These are phyloP conservation scores for Alectoria sarmentosa DNA, from an alignment of 495 filamentous ascomycete species.

Conservation along the genomic window DNA sequence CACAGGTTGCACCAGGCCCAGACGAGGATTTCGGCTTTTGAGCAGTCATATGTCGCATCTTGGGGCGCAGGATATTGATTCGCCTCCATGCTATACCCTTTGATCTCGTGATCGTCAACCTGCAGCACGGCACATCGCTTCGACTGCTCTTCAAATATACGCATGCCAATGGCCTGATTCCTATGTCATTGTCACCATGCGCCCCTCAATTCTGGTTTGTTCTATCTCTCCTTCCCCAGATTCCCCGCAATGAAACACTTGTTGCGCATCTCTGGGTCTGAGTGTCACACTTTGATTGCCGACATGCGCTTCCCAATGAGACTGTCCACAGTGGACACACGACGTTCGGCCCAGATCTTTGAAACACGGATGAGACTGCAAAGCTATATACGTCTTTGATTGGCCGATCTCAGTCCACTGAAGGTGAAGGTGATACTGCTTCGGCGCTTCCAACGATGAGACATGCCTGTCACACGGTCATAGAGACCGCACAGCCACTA, in stretches of 20 bases:
- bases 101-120: not conserved
- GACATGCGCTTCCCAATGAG: constrained; percentile 2
- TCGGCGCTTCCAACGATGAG: not conserved
- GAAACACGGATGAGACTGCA: constrained; percentile 2
- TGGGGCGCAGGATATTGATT: not conserved
- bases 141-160: not conserved
- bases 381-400: not conserved
- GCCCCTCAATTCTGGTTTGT: not conserved
- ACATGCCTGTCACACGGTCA: not conserved
- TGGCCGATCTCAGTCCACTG: not conserved
- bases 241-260: not conserved
- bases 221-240: not conserved
- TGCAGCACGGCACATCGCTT: not conserved
- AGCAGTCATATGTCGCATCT: not conserved
- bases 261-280: not conserved
- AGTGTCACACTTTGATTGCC: not conserved
- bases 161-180: not conserved
- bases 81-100: not conserved
- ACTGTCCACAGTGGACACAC: not conserved
- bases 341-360: not conserved
- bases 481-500: not conserved
- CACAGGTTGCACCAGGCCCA: not conserved
- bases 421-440: not conserved
- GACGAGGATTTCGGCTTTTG: not conserved
- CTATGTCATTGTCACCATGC: not conserved